phyloP scores from a whole-genome alignment of 306 rosid species.

The Alnus glutinosa region DNA sequence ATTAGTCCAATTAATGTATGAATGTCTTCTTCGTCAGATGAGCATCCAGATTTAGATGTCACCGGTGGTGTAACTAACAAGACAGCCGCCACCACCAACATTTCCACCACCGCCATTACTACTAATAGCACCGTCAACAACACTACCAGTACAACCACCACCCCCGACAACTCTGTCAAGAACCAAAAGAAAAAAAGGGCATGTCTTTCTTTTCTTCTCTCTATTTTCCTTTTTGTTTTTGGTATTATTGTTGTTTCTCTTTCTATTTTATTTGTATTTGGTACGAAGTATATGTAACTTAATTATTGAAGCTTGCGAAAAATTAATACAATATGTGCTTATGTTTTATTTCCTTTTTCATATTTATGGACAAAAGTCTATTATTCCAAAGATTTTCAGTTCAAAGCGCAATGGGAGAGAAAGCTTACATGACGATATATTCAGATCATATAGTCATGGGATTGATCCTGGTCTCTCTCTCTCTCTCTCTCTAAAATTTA shows the following conservation, averaged over 20 bases:
- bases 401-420: slow-evolving; percentile 52
- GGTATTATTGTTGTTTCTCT: not conserved
- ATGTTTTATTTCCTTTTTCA: not conserved
- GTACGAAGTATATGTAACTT: not conserved
- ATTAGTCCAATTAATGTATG: slow-evolving; percentile 34
- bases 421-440: slow-evolving; percentile 52
- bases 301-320: not conserved
- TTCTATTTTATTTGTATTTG: not conserved
- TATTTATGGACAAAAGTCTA: slow-evolving; percentile 44
- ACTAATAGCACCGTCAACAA: not conserved
- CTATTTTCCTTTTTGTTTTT: not conserved
- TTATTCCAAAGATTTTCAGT: slow-evolving; percentile 75
- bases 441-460: slow-evolving; percentile 47
- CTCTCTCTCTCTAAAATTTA: not conserved
- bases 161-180: slow-evolving; percentile 41
- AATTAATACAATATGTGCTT: not conserved
- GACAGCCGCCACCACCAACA: slow-evolving; percentile 20
- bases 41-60: slow-evolving; percentile 33
- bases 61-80: slow-evolving; percentile 44
- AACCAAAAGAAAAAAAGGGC: slow-evolving; percentile 76
- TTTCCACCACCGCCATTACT: slow-evolving; percentile 2
- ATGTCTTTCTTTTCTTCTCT: not conserved
- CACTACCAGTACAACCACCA: not conserved
- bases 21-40: slow-evolving; percentile 44
- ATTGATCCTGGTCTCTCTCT: slow-evolving; percentile 40